phyloP scores from a whole-genome alignment of 169 alveolate genomes.

The Plasmodium berghei region DNA sequence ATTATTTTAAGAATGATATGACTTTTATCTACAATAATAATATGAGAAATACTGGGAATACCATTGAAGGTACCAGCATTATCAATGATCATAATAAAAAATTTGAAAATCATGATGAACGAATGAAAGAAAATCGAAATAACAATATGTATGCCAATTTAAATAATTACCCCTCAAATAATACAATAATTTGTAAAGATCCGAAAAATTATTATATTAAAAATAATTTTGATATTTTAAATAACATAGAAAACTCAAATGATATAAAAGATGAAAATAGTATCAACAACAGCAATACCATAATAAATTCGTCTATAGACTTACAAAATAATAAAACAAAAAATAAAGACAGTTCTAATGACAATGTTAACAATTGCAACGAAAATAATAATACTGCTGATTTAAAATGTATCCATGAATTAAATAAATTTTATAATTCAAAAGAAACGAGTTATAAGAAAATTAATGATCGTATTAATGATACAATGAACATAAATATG shows the following conservation, averaged over 20 bases:
- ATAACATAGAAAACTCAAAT: background rate
- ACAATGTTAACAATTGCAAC: background rate
- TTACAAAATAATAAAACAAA: background rate
- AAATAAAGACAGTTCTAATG: background rate
- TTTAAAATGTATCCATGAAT: background rate
- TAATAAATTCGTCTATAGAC: too few species aligned
- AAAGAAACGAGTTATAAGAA: background rate
- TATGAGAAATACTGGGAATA: background rate
- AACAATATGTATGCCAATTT: background rate
- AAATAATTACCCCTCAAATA: background rate
- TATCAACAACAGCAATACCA: too few species aligned
- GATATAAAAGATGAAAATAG: background rate
- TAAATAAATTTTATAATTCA: background rate
- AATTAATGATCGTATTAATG: background rate
- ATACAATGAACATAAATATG: background rate
- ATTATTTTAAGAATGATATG: constrained; percentile 7
- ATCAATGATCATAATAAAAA: too few species aligned
- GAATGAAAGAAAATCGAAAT: background rate
- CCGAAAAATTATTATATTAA: background rate
- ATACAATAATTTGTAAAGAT: background rate
- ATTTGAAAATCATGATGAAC: too few species aligned
- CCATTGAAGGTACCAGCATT: background rate
- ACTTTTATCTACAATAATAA: background rate
- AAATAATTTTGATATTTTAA: background rate
- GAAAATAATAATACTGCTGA: background rate